Base-by-base conservation (phyloP, 2,329 filamentous ascomycete species). In the Rutstroemia sp. region DNA sequence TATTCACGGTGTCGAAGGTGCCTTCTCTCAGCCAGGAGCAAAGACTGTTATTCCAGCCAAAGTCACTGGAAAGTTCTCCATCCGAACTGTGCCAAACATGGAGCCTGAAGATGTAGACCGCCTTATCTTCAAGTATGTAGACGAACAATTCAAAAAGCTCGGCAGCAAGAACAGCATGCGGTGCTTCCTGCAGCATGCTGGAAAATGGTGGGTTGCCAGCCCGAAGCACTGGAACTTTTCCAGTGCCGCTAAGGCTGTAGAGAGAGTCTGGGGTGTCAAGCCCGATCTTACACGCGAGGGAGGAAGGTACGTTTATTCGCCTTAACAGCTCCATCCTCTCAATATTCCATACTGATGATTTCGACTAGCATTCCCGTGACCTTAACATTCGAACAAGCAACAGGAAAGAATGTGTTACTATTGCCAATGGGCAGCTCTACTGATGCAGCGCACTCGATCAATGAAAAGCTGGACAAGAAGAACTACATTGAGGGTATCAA, bases 401-500 rank as follows among this genome's bases (percentile, higher is more conserved):
- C 92, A 6, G 91, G 92, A 69, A 99, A 99, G 86, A 99, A 97
- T 69, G 92, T 97, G 44, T 77, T 99, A 57, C 78, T 99, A 63
- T 75, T 99, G 64, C 94, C 94, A 34, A 97, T 99, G 94, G 94
- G 94, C 47, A 95, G 89, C 77, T 95, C 89, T 45, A 99, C 92
- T 1, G 94, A 97, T 71, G 92, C 89, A 44, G 94, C 94, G 7
- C 94, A 99, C 76, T 96, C 90, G 37, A 95, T 96, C 74, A 99
- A 99, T 72, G 94, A 97, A 82, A 96, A 96, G 81, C 79, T 99
- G 57, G 94, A 99, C 73, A 91, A 88, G 81, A 84, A 82, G 70
- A 99, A 99, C 76, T 99, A 99, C 73, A 95, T 99, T 68, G 91
- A 99, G 78, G 94, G 94, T 49, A 96, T 89, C 67, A 99, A 99